Evolutionary conservation across 2,329 filamentous ascomycete genomes (phyloP).

Genomic region (Cladosporium velox): DNA sequence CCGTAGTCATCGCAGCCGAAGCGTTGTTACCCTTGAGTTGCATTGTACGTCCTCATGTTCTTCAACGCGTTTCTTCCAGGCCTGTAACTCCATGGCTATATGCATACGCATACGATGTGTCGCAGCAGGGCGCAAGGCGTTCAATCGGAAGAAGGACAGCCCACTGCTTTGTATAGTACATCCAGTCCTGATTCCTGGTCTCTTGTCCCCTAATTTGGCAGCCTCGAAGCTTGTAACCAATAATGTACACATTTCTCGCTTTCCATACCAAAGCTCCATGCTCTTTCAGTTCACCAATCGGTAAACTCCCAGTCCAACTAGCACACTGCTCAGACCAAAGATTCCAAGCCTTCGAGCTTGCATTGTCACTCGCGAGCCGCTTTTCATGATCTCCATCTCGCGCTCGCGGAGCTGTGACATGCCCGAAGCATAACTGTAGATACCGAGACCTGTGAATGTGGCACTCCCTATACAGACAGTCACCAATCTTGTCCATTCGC

Average conservation of each 20-base stretch:
- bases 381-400: constrained; percentile 44
- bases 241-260: background rate
- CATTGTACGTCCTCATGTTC: background rate
- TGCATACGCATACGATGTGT: background rate
- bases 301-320: constrained; percentile 50
- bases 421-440: constrained; percentile 50
- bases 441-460: constrained; percentile 50
- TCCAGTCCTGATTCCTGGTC: constrained; percentile 9
- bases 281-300: constrained; percentile 32
- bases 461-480: constrained; percentile 40
- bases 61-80: background rate
- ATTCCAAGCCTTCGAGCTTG: constrained; percentile 43
- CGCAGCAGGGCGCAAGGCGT: background rate
- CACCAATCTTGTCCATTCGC: background rate
- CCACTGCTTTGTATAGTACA: background rate
- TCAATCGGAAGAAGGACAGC: background rate
- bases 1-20: background rate
- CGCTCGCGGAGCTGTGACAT: constrained; percentile 47
- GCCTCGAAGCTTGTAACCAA: background rate
- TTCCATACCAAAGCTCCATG: background rate
- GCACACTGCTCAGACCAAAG: constrained; percentile 41
- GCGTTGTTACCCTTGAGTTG: background rate
- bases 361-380: constrained; percentile 46
- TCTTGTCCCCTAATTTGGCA: too few relatives aligned
- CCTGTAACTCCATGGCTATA: background rate